These are phyloP conservation scores for Cutaneotrichosporon curvatum DNA, from an alignment of 1,284 basidiomycete species.

Conservation along the genomic window DNA sequence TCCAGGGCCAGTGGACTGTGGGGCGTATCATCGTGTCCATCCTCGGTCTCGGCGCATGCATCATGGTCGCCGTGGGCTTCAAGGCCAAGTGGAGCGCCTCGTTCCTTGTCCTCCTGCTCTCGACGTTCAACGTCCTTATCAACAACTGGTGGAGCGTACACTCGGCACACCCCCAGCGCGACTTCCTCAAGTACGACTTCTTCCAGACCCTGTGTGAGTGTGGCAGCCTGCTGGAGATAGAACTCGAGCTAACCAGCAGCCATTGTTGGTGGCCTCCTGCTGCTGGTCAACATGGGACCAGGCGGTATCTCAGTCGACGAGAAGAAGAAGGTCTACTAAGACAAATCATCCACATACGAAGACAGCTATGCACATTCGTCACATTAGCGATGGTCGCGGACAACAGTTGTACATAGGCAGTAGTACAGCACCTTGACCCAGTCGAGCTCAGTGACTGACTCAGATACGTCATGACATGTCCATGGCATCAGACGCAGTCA, in stretches of 20 bases:
- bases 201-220: not conserved
- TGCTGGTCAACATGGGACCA: constrained; percentile 97
- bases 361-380: not conserved
- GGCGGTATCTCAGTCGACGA: constrained; percentile 96
- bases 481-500: constrained; percentile 12
- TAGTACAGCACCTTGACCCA: not conserved
- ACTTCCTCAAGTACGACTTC: constrained; percentile 79
- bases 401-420: not conserved
- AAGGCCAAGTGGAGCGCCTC: constrained; percentile 98
- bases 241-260: constrained; percentile 42
- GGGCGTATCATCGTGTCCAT: constrained; percentile 78
- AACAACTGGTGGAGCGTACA: constrained; percentile 99
- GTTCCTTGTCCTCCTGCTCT: constrained; percentile 90
- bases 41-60: constrained; percentile 80
- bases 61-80: constrained; percentile 97
- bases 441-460: too few species aligned
- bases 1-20: constrained; percentile 86
- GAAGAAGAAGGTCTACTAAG: constrained; percentile 71
- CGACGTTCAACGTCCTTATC: constrained; percentile 92
- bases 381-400: not conserved
- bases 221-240: not conserved
- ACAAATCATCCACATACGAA: too few species aligned
- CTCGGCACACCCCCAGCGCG: constrained; percentile 83
- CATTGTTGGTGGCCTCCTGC: constrained; percentile 93
- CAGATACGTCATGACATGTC: constrained; percentile 3